Percentiles rank a stretch among this genome's conserved stretches.
phyloP scores from a whole-genome alignment of 106 monocot genomes.

The Acanthochlamys bracteata region DNA sequence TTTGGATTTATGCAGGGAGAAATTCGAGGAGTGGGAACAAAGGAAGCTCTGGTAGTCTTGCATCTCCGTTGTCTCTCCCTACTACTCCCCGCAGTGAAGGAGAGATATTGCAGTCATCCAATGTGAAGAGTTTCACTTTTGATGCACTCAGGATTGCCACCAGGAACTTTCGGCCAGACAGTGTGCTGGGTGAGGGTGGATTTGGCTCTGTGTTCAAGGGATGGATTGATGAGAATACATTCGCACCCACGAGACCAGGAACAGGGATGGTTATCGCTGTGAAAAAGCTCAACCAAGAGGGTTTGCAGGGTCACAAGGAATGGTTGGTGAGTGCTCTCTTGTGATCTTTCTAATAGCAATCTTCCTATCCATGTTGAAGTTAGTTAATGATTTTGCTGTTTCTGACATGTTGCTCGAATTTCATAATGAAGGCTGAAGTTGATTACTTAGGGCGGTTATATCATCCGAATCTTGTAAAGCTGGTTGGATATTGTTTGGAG shows the following conservation, averaged over 20 bases:
- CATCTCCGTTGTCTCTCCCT: constrained; percentile 39
- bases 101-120: constrained; percentile 55
- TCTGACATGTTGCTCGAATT: background rate
- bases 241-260: constrained; percentile 48
- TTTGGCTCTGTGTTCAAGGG: constrained; percentile 79
- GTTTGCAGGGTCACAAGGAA: constrained; percentile 72
- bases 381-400: background rate
- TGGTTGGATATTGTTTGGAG: constrained; percentile 80
- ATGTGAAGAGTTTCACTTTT: constrained; percentile 52
- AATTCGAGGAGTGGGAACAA: constrained; percentile 28
- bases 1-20: constrained; percentile 14
- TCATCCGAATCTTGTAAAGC: constrained; percentile 84
- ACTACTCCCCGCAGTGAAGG: constrained; percentile 42
- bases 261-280: constrained; percentile 71
- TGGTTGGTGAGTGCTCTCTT: constrained; percentile 50
- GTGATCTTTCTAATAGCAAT: background rate
- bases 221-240: constrained; percentile 62
- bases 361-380: background rate
- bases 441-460: constrained; percentile 72
- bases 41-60: constrained; percentile 32
- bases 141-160: constrained; percentile 51
- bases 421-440: constrained; percentile 55
- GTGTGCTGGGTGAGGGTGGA: constrained; percentile 74
- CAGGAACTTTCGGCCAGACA: constrained; percentile 70
- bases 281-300: constrained; percentile 65